Evolutionary conservation across 2,329 filamentous ascomycete species (phyloP), one percentile per base, ranked within the genome.

Genomic region (Alternaria sp.): DNA sequence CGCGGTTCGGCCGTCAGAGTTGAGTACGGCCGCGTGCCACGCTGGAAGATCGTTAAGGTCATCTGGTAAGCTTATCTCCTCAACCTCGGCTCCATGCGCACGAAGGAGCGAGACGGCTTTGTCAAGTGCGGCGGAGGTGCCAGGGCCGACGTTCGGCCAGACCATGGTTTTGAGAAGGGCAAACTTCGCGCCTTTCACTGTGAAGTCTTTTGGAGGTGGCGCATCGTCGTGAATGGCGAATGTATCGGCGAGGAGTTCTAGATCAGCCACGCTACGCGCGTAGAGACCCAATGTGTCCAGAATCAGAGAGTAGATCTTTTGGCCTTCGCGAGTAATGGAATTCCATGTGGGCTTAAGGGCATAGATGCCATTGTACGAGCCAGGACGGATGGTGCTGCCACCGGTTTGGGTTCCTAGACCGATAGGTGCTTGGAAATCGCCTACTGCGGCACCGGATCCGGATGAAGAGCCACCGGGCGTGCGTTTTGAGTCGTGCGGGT

Each of bases 381-480:
- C 89, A 0, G 90, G 90, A 0, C 89, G 84, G 47, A 92, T 86
- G 0, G 83, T 87, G 62, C 86, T 89, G 0, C 90, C 90, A 3
- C 86, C 87, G 0, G 89, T 92, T 71, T 92, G 89, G 0, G 89
- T 90, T 0, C 89, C 90, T 0, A 92, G 78, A 0, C 80, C 84
- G 11, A 91, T 70, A 0, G 89, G 87, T 0, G 84, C 85, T 65
- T 91, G 89, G 56, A 86, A 85, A 66, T 91, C 90, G 7, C 81
- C 89, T 0, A 92, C 89, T 0, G 88, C 89, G 0, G 89, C 89
- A 0, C 83, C 90, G 0, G 89, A 91, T 0, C 90, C 90, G 0
- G 88, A 88, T 0, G 88, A 91, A 0, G 89, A 91, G 49, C 90
- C 90, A 1, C 90, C 90, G 0, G 90, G 89, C 0, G 89, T 91